Base-by-base conservation (phyloP, 2,329 filamentous ascomycete species). In the Hymenoscyphus fructigenus region DNA sequence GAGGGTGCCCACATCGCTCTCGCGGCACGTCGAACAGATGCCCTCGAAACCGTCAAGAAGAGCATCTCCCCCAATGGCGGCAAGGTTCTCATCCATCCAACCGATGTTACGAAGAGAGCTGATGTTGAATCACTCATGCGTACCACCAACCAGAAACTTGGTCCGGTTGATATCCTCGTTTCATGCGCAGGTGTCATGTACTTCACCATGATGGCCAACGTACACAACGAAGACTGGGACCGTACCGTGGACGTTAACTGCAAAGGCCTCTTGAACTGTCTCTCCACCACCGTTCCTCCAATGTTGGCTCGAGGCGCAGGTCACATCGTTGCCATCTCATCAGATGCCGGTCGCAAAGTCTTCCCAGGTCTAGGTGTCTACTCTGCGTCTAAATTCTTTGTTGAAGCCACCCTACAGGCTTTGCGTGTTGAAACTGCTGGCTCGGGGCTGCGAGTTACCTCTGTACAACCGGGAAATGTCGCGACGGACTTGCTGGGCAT, bases 161-260 rank as follows among this genome's bases (percentile, higher is more conserved):
- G 91, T 0, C 85, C 88, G 0, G 81, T 93, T 56, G 91, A 94
- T 74, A 91, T 93, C 60, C 83, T 94, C n/a, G 86, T 94, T 59
- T 87, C 87, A 50, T 92, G 90, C 73, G 91, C 91, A 0, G 91
- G 91, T 41, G 91, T 94, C 74, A 94, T 94, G 91, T 94, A 94
- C 79, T 94, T 88, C 78, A 93, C 91, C 62, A 88, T 93, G 87
- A 93, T 94, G 91, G 86, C 88, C 64, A 93, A 93, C 74, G 84
- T 81, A 17, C 84, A 90, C 68, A 85, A 81, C 0, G 89, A 91
- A 5, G 88, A 94, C 72, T 94, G 91, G 91, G 88, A 93, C 68
- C 88, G 85, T 65, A 93, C 91, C 0, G 90, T 94, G 53, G 91
- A 93, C 71, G 90, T 94, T 70, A 94, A 94, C 80, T 93, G 91